Conservation (phyloP, 2,329 filamentous ascomycete species). For the Davidsoniella neocaledoniae region DNA sequence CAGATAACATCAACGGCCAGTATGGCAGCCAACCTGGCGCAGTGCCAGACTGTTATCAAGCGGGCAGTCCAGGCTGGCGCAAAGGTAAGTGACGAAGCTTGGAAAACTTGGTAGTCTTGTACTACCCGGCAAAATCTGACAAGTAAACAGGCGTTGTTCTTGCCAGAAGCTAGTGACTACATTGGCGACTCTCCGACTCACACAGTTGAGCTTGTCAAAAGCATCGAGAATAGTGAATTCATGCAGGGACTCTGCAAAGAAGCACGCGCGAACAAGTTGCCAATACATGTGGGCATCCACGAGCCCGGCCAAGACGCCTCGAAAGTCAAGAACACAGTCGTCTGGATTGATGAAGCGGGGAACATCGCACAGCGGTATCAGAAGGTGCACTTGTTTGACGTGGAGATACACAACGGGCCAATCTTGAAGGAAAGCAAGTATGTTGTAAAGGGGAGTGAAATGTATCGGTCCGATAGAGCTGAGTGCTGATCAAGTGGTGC, state of each 20-base stretch:
- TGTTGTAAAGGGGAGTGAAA: background rate
- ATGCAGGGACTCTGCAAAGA: conserved; percentile 56
- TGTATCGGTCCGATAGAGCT: background rate
- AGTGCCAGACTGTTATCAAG: conserved; percentile 8
- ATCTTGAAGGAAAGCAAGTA: conserved; percentile 31
- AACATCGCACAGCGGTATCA: conserved; percentile 40
- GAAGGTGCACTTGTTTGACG: conserved; percentile 84
- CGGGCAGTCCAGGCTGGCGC: conserved; percentile 8
- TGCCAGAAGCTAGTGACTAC: conserved; percentile 86
- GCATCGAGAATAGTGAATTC: conserved; percentile 52
- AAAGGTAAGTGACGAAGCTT: background rate
- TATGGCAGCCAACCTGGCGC: conserved; percentile 10
- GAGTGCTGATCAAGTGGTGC: background rate
- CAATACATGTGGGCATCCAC: conserved; percentile 79
- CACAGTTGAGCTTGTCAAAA: conserved; percentile 51
- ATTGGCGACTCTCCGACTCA: conserved; percentile 54
- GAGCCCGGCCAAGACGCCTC: conserved; percentile 38
- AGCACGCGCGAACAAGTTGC: conserved; percentile 45
- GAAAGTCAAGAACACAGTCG: conserved; percentile 32
- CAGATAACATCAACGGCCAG: conserved; percentile 13
- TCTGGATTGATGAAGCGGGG: conserved; percentile 24
- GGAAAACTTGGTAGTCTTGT: background rate
- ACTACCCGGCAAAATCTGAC: background rate
- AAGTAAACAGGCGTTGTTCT: conserved; percentile 53
- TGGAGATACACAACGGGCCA: conserved; percentile 20